Evolutionary conservation across 768 basidiomycete genomes (phyloP).

Genomic region (Russula dissimulans): DNA sequence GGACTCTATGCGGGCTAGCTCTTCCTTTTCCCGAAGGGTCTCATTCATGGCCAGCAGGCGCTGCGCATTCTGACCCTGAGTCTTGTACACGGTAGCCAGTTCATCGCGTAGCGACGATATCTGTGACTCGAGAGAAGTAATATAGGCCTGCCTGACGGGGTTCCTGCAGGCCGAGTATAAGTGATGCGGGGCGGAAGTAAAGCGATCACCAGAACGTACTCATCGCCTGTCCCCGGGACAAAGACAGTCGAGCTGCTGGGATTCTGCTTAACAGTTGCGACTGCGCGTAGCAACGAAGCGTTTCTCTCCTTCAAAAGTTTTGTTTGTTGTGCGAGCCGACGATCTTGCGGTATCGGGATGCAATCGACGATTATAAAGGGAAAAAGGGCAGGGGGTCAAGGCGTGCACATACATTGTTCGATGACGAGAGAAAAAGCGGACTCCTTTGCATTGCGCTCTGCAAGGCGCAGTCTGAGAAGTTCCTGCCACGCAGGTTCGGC

Average conservation of each 20-base stretch:
- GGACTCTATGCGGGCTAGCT: conserved; percentile 68
- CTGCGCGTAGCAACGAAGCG: conserved; percentile 76
- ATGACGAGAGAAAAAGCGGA: conserved; percentile 77
- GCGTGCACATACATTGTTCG: conserved; percentile 71
- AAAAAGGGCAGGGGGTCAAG: conserved; percentile 6
- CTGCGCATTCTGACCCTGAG: conserved; percentile 93
- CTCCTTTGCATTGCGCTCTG: conserved; percentile 76
- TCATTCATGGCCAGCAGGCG: conserved; percentile 90
- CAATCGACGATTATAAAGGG: conserved; percentile 16
- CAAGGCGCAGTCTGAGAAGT: conserved; percentile 64
- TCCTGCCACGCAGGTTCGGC: conserved; percentile 83
- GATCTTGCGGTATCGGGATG: conserved; percentile 42
- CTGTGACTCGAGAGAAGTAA: conserved; percentile 87
- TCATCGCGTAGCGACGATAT: conserved; percentile 88
- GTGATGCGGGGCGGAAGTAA: neutral
- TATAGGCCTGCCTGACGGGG: conserved; percentile 79
- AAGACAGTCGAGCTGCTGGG: conserved; percentile 54
- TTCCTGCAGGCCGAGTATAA: conserved; percentile 39
- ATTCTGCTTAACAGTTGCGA: conserved; percentile 58
- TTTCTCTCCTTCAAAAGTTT: conserved; percentile 89
- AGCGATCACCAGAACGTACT: conserved; percentile 41
- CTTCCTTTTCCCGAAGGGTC: conserved; percentile 88
- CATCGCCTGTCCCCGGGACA: conserved; percentile 55
- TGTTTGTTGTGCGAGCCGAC: conserved; percentile 85
- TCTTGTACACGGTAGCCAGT: conserved; percentile 90